Percentiles rank a stretch among this genome's conserved stretches.
Evolutionary conservation across 495 filamentous ascomycete species (phyloP).

Genomic region (Aspergillus bertholletiae): DNA sequence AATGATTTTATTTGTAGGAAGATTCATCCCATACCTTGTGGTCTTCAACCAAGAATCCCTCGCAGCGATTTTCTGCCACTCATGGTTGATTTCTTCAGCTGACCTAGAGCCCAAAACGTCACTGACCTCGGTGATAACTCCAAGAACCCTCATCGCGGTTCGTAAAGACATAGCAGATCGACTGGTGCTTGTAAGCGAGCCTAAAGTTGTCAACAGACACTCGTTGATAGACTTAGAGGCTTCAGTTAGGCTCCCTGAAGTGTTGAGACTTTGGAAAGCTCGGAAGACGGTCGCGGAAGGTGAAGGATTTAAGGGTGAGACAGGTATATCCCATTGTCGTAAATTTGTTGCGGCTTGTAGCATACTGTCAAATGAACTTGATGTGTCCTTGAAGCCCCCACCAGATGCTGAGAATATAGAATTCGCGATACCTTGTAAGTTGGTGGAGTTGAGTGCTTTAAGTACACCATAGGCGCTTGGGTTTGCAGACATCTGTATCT

Average conservation of each 20-base stretch:
- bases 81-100: constrained; percentile 55
- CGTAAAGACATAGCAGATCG: constrained; percentile 60
- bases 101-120: constrained; percentile 64
- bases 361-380: constrained; percentile 59
- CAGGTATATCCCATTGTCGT: constrained; percentile 89
- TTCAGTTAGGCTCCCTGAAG: constrained; percentile 50
- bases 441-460: constrained; percentile 42
- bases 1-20: background rate
- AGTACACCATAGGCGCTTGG: constrained; percentile 41
- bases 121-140: constrained; percentile 75
- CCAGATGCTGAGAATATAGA: constrained; percentile 35
- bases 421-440: constrained; percentile 46
- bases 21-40: constrained; percentile 52
- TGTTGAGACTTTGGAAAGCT: constrained; percentile 75
- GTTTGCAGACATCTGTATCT: constrained; percentile 57
- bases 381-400: constrained; percentile 21
- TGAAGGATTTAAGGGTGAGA: constrained; percentile 56
- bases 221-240: constrained; percentile 54
- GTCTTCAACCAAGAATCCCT: constrained; percentile 76
- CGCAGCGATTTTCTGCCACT: constrained; percentile 57
- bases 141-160: constrained; percentile 64
- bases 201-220: constrained; percentile 62
- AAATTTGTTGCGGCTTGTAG: constrained; percentile 80
- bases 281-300: constrained; percentile 70
- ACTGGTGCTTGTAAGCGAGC: constrained; percentile 48